Evolutionary conservation across 83 land plant species (phyloP), one percentile per base, ranked within the genome.

Genomic region (Diphasiastrum complanatum): DNA sequence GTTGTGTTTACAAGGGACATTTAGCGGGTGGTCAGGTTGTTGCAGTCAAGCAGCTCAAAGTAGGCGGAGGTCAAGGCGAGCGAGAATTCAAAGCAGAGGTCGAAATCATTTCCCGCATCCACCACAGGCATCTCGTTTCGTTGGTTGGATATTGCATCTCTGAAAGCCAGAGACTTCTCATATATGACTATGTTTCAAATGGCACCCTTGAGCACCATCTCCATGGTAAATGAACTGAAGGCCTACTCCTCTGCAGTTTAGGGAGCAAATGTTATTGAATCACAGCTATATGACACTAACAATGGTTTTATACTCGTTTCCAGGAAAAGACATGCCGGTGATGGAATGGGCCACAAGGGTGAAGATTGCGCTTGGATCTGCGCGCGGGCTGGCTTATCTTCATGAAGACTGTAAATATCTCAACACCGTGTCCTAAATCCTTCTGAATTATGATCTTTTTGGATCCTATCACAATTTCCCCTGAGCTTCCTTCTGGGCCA

Each of bases 331-430:
- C 31, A 47, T 62, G 41, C 56, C 69, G 5, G 38, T 24, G 4
- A 72, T 80, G 70, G 70, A 65, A 0, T 80, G 83, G 83, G 30
- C 45, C 28, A 60, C 74, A 4, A 63, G 83, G 34, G 24, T 80
- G 46, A 76, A 51, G 40, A 80, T 80, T 72, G 80, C 80, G 26
- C 25, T 68, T 29, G 80, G 83, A 28, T 59, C 80, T 26, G 83
- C 83, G n/a, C 80, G 67, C 40, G 83, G 83, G 43, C 41, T 80
- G 18, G 80, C 80, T 30, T 80, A 80, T 65, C 70, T 80, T 2
- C 83, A 80, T 68, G 83, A 80, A 63, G 83, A 76, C 43, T 80
- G 83, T 80, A 55, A 61, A 74, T 68, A n/a, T n/a, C n/a, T n/a
- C n/a, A 50, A 38, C 27, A 33, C 54, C 2, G 45, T 24, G 5